Base-by-base conservation (phyloP, 306 rosid species). In the Gastrolobium villosum region DNA sequence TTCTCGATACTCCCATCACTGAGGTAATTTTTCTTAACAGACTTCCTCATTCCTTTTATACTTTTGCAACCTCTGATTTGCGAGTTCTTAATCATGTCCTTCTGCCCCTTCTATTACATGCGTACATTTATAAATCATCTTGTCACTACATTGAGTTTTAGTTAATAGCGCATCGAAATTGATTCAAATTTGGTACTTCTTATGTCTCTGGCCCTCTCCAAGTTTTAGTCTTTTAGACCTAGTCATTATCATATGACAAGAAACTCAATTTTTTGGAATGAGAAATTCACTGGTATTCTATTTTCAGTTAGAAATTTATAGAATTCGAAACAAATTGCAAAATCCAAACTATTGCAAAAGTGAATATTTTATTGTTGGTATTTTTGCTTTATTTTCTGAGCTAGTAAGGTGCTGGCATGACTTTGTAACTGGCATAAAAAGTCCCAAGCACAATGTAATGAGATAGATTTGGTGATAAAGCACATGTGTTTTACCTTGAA, bases 1-100 rank as follows among this genome's bases (percentile, higher is more conserved):
- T 93, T 86, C 90, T 90, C 13, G 99, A 96, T 84, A 96, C 99
- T 65, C 99, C 99, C 72, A 96, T 96, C 72, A 96, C 99, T 4
- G 99, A 96, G 98, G 99, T 95, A 50, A 72, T 62, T 74, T 71
- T 74, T 66, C 60, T 64, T 79, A 44, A 65, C 70, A 6, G 31
- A 75, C 70, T 61, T 70, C 46, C 10, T 66, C 39, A 15, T 55
- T 59, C 60, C 54, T 65, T 77, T 68, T 1, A 55, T 65, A 28
- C 48, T 48, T 65, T 74, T 54, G 67, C 28, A 65, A 70, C 68
- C 20, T 8, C 39, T 83, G 5, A 4, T 67, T 67, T 34, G 44
- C n/a, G n/a, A 44, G 35, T 75, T 45, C 26, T 67, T 28, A 10
- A 28, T 15, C 20, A 48, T 56, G 34, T 34, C 61, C 10, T 45